Base-by-base conservation (phyloP, 768 basidiomycete species). In the Pleurotus giganteus region DNA sequence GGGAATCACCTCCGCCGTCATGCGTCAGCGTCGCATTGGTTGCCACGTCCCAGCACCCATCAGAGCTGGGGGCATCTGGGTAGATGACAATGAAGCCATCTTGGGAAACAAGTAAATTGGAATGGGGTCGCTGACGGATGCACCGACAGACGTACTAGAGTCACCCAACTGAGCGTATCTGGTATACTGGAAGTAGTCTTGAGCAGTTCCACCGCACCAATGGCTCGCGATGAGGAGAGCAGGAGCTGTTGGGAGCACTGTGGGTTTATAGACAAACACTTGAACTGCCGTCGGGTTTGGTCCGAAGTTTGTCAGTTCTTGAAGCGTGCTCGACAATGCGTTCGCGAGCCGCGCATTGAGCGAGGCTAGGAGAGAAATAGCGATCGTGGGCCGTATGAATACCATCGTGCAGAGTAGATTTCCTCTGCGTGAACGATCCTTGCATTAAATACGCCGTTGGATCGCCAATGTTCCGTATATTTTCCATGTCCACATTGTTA, bases 21-120 rank as follows among this genome's bases (percentile, higher is more conserved):
- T 83, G 82, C 19, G 75, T 81, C 57, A 84, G 71, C 4, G 82
- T 82, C 29, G 67, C 76, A 52, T 62, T 72, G 28, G 76, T 72
- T 60, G 72, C 68, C 24, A 83, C 80, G 57, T 83, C 81, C 77
- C 78, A 83, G 68, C 81, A 82, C 56, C 70, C 71, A 44, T 77
- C 78, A 8, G 61, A 56, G 52, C 69, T 64, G 3, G 75, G 77
- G 2, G 77, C 74, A 58, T 71, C 61, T 17, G 75, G 76, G 57
- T 74, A 82, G 60, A 83, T 72, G 47, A 83, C 79, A 56, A 83
- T 72, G 69, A 69, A 83, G 5, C 74, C 77, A 54, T 75, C 49
- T 51, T 65, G 17, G 5, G 19, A 17, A 4, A 41, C 28, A 64
- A 61, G 12, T 31, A 31, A 21, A 24, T 5, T 41, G 39, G 5